Evolutionary conservation across 1,284 basidiomycete species (phyloP), one percentile per base, ranked within the genome.

Genomic region (Apiotrichum sp.): DNA sequence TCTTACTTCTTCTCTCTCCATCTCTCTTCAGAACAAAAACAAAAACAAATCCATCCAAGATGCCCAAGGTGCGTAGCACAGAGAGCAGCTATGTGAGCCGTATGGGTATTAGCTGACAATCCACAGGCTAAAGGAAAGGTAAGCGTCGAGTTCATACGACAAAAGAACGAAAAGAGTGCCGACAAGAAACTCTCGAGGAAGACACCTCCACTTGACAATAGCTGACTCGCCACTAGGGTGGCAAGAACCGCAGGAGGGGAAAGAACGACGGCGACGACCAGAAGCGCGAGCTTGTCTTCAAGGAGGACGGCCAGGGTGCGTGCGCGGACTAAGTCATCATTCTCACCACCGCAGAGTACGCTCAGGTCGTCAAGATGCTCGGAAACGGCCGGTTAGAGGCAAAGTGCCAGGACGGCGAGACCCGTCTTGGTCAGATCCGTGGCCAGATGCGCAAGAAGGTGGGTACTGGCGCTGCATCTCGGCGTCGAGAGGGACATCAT

Each of bases 391-490:
- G 95, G 48, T 79, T 99, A 60, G 95, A 98, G 79, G 95, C 95
- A 5, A 86, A 89, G 71, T 98, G 96, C 80, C 98, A 98, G 72
- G 96, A 99, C 77, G 95, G 96, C 51, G 93, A 96, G 82, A 98
- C 97, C 79, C 83, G 95, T 67, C 81, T 98, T 73, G 95, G 92
- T 32, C 96, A 98, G 76, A 98, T 99, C 73, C 85, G 96, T 77
- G 96, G 96, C 54, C 98, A 98, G 81, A 93, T 99, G 89, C 81
- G 96, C 72, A 98, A 98, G 80, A 98, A 98, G 86, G 93, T 88
- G 66, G 60, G 83, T n/a, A 11, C 9, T 43, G 41, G 36, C 22
- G 6, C 3, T 8, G 14, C 35, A 29, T 29, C 29, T 29, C 29
- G 29, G 29, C 29, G 29, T 29, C 29, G 29, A 29, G 29, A 29